Base-by-base conservation (phyloP, 257 asterid species). In the Solanum dulcamara region DNA sequence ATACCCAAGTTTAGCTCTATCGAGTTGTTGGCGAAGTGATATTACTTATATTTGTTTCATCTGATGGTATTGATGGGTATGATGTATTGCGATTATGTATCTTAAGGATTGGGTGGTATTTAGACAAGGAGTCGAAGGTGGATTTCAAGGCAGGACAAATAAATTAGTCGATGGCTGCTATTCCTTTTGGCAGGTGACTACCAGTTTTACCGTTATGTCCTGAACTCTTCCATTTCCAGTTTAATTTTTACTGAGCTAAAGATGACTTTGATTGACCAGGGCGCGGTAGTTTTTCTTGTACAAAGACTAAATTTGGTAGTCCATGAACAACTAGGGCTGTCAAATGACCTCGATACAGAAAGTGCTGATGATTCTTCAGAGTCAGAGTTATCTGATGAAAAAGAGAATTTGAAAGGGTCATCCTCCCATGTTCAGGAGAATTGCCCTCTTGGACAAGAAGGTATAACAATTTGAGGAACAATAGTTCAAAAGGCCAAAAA, bases 81-180 rank as follows among this genome's bases (percentile, higher is more conserved):
- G 64, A 53, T 75, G 37, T 35, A 81, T 55, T 55, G 53, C 80
- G 83, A 33, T 26, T 89, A 85, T 93, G 91, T 84, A 48, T 77
- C 83, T 26, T 64, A 93, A 97, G 99, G 93, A 97, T 83, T 97
- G 99, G 98, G 88, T 97, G 89, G 98, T 91, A 66, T 95, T 93
- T 87, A 93, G 94, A 91, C 99, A 97, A 94, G 99, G 99, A 60
- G 85, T 93, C 83, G 99, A 97, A 89, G 95, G 95, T 84, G 99
- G 99, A 85, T 95, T 97, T 90, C 99, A 97, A 90, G 99, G 99
- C 66, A 93, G 99, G 91, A 93, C 98, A 87, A 97, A 97, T 88
- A 97, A 97, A 89, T 87, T 97, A 91, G 99, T 97, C 38, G 99
- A 97, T 75, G 99, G 98, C 68, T 97, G 99, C 93, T 97, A 97